phyloP scores from a whole-genome alignment of 805 yeast species.

The Cyberlindnera xylosilytica region DNA sequence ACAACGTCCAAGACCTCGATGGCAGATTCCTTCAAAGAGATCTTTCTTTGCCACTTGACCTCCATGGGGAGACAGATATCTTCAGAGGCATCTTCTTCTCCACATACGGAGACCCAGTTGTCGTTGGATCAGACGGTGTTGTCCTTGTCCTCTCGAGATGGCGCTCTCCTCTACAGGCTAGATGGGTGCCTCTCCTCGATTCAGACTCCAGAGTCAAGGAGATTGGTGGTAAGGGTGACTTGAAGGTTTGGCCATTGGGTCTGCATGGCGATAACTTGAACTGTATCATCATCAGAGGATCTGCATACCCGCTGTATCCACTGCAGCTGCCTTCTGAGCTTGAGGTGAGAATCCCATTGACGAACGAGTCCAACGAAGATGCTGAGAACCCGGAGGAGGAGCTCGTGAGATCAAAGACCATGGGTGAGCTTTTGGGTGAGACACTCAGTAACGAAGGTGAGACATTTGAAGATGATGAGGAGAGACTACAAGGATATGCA shows the following conservation, averaged over 20 bases:
- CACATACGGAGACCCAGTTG: slow-evolving; percentile 85
- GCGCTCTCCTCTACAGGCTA: slow-evolving; percentile 72
- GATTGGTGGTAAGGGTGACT: slow-evolving; percentile 49
- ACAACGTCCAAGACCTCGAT: slow-evolving; percentile 47
- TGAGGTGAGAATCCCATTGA: slow-evolving; percentile 64
- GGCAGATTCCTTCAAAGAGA: slow-evolving; percentile 46
- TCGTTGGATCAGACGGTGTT: slow-evolving; percentile 76
- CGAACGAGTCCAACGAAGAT: slow-evolving; percentile 11
- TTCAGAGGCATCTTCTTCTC: slow-evolving; percentile 77
- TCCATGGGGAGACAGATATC: slow-evolving; percentile 27
- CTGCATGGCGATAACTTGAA: slow-evolving; percentile 64
- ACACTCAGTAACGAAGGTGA: slow-evolving; percentile 45
- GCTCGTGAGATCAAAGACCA: slow-evolving; percentile 53
- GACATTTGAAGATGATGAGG: slow-evolving; percentile 43
- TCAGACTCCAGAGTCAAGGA: slow-evolving; percentile 42
- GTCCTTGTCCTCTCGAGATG: slow-evolving; percentile 71
- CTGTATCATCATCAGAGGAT: slow-evolving; percentile 73
- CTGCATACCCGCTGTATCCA: slow-evolving; percentile 76
- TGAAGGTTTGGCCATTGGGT: slow-evolving; percentile 88
- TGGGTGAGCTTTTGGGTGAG: slow-evolving; percentile 63
- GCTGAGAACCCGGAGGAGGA: slow-evolving; percentile 53
- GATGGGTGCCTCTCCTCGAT: slow-evolving; percentile 85
- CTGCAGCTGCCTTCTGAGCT: slow-evolving; percentile 80
- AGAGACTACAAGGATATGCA: slow-evolving; percentile 50
- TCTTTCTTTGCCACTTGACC: slow-evolving; percentile 40